Evolutionary conservation across 140 eudicot species (phyloP).

Genomic region (Bidens hawaiensis): DNA sequence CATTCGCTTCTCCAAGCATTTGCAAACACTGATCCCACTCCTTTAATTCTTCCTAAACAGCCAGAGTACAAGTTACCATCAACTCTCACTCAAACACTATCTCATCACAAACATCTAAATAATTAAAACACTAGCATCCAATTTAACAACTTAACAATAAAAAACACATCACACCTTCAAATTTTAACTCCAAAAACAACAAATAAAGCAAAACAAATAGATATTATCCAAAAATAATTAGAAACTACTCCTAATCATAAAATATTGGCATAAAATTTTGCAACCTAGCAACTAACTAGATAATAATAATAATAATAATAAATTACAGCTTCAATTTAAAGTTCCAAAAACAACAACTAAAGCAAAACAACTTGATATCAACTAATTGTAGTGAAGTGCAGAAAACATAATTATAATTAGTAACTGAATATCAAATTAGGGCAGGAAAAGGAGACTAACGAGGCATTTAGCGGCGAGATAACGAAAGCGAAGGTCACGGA

Average conservation of each 20-base stretch:
- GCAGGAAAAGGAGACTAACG: slow-evolving; percentile 30
- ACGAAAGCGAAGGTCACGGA: slow-evolving; percentile 92
- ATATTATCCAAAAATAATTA: not conserved
- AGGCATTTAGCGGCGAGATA: slow-evolving; percentile 98
- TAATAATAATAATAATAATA: too few species aligned
- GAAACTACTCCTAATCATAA: not conserved
- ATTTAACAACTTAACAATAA: too few species aligned
- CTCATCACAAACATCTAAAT: too few species aligned
- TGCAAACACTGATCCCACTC: slow-evolving; percentile 90
- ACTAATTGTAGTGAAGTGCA: too few species aligned
- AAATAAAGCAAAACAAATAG: not conserved
- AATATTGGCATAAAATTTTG: too few species aligned
- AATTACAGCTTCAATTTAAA: too few species aligned
- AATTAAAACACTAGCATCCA: too few species aligned
- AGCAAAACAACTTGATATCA: not conserved
- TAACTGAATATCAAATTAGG: not conserved
- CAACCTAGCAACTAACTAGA: not conserved
- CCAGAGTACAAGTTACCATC: not conserved
- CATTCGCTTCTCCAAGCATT: slow-evolving; percentile 87
- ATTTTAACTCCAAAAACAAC: too few species aligned
- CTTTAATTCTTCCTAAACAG: slow-evolving; percentile 61
- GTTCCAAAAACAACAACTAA: too few species aligned
- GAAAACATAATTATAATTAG: not conserved
- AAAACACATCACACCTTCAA: not conserved
- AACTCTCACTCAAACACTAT: not conserved